These are phyloP conservation scores for Trichoderma sp. DNA, from an alignment of 2,329 filamentous ascomycete genomes.

Conservation along the genomic window DNA sequence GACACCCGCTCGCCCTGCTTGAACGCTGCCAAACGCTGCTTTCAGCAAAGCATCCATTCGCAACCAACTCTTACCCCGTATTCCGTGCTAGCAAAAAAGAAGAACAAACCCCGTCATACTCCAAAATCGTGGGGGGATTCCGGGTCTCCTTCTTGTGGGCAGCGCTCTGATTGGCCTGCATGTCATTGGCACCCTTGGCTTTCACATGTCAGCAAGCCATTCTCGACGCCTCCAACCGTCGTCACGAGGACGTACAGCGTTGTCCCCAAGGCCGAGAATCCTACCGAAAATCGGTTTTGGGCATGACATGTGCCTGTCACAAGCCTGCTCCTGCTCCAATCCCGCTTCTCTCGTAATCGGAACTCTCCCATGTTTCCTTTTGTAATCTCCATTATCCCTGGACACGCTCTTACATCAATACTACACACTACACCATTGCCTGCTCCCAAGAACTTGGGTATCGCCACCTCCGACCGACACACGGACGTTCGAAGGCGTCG, in stretches of 20 bases:
- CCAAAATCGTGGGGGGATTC: constrained; percentile 8
- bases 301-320: constrained; percentile 18
- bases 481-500: neutral
- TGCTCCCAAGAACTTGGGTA: neutral
- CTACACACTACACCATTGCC: neutral
- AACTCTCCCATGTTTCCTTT: neutral
- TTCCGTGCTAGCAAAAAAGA: neutral
- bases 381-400: neutral
- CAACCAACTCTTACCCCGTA: neutral
- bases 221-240: neutral
- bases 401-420: neutral
- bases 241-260: constrained; percentile 16
- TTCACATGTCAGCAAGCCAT: constrained; percentile 19
- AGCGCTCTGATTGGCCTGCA: constrained; percentile 10
- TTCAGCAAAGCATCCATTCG: neutral
- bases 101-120: neutral
- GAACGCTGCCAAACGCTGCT: neutral
- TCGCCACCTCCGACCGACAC: constrained; percentile 8
- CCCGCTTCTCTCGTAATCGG: neutral
- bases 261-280: constrained; percentile 5
- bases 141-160: constrained; percentile 9
- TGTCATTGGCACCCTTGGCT: neutral
- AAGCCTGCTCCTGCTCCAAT: neutral
- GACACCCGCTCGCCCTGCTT: neutral
- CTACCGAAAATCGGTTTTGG: constrained; percentile 3